These are phyloP conservation scores for Alternaria sp. DNA, from an alignment of 2,329 filamentous ascomycete species.

Conservation along the genomic window DNA sequence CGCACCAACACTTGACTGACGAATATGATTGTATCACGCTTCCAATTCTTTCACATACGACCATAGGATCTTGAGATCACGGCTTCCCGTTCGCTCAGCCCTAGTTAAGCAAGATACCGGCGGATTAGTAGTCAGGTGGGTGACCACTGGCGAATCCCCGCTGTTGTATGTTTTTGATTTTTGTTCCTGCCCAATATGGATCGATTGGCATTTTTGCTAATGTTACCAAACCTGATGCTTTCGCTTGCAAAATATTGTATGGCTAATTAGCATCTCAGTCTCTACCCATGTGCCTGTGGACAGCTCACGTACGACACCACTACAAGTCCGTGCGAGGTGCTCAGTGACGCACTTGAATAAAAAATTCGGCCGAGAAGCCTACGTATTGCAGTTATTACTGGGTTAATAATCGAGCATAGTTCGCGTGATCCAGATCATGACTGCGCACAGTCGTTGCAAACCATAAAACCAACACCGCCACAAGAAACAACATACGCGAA, in stretches of 20 bases:
- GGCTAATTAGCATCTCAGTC: background rate
- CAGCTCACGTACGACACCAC: background rate
- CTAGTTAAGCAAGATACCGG: constrained; percentile 6
- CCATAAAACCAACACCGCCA: background rate
- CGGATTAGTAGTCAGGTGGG: constrained; percentile 6
- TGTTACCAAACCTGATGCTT: background rate
- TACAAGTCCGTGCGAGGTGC: background rate
- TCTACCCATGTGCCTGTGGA: background rate
- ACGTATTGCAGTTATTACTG: background rate
- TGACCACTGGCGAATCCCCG: constrained; percentile 7
- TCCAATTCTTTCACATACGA: constrained; percentile 8
- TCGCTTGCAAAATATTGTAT: background rate
- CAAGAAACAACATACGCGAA: background rate
- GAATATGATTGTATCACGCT: background rate
- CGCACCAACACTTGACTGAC: background rate
- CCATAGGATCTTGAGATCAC: background rate
- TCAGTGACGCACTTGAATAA: background rate
- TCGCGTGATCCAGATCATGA: background rate
- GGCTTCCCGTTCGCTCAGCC: constrained; percentile 11
- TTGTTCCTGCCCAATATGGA: background rate
- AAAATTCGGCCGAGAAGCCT: background rate
- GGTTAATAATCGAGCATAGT: background rate
- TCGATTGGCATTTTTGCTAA: background rate
- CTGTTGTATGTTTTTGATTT: constrained; percentile 13
- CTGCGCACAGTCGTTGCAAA: background rate